Conservation (phyloP, 495 filamentous ascomycete genomes). For the Penicillium paradoxum region DNA sequence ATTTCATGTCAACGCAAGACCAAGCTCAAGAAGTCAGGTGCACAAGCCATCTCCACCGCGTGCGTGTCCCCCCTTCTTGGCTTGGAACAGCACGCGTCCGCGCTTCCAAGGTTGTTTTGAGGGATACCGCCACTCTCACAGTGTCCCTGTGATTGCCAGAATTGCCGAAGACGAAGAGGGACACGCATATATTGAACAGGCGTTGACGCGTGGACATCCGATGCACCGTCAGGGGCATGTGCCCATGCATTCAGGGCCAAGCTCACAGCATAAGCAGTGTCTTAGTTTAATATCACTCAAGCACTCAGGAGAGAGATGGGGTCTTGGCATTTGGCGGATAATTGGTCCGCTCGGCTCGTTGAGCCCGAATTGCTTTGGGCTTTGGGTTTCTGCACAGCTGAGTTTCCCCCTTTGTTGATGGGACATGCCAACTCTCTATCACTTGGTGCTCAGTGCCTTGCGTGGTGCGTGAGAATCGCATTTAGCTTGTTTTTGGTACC, state of each 20-base stretch:
- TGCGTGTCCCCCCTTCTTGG: slow-evolving; percentile 2
- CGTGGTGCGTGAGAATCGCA: slow-evolving; percentile 4
- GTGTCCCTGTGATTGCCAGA: background rate
- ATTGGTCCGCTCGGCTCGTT: slow-evolving; percentile 13
- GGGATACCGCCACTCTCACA: background rate
- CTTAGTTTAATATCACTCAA: slow-evolving; percentile 5
- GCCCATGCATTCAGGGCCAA: background rate
- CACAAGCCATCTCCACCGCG: background rate
- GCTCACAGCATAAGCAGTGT: slow-evolving; percentile 13
- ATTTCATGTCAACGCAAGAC: background rate
- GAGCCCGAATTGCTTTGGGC: slow-evolving; percentile 2
- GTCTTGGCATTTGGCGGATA: slow-evolving; percentile 20
- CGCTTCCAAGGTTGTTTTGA: background rate
- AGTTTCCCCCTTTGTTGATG: background rate
- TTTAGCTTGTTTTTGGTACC: background rate
- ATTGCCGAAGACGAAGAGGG: background rate
- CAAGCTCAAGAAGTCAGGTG: background rate
- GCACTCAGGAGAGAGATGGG: slow-evolving; percentile 8
- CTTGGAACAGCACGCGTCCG: background rate
- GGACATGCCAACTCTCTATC: background rate
- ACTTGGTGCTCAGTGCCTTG: slow-evolving; percentile 9
- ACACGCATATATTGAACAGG: background rate
- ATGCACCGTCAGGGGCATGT: background rate
- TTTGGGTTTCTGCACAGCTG: too few species aligned
- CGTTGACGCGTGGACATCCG: background rate